Evolutionary conservation across 202 grass and related monocot genomes (phyloP), one percentile per base, ranked within the genome.

Genomic region (Dendrocalamus latiflorus): DNA sequence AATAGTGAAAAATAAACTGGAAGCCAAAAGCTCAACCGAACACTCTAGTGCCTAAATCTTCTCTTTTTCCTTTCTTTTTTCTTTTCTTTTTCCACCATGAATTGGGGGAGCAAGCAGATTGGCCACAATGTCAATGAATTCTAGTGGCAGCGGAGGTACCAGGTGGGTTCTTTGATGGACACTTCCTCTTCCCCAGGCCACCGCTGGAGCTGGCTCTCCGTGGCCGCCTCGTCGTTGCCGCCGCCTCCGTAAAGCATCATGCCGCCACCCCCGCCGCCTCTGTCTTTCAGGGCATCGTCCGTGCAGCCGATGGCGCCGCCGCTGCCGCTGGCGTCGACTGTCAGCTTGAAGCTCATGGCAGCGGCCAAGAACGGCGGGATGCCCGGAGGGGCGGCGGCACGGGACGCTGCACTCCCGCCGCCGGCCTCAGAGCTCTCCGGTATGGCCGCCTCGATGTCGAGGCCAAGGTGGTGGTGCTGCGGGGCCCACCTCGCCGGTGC

Each of bases 161-260:
- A 95, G 70, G 85, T 82, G 12, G 93, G 93, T 56, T 98, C 96
- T 69, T 98, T 98, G 75, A 98, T 95, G 78, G 96, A 83, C 4
- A 91, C 63, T 59, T 98, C 96, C 59, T 98, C 96, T 21, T 98
- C 93, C 11, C 89, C 74, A 2, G 86, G 22, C 92, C 92, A 94
- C 5, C 75, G 89, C 37, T 77, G 84, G 75, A 89, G 81, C 6
- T 89, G 58, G 82, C 87, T 87, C 70, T 91, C 89, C 4, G 88
- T 84, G 20, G 80, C 92, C 1, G 85, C 87, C 61, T 93, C 91
- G 28, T 94, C 92, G 9, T 84, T 88, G 5, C 70, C 84, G 0
- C 70, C 84, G 0, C 91, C 84, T 57, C 74, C 89, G 37, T 86
- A 84, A 1, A 90, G 84, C 84, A 90, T 90, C 88, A 89, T 89